phyloP scores from a whole-genome alignment of 176 grass and related monocot genomes.

The Miscanthus lutarioriparius region DNA sequence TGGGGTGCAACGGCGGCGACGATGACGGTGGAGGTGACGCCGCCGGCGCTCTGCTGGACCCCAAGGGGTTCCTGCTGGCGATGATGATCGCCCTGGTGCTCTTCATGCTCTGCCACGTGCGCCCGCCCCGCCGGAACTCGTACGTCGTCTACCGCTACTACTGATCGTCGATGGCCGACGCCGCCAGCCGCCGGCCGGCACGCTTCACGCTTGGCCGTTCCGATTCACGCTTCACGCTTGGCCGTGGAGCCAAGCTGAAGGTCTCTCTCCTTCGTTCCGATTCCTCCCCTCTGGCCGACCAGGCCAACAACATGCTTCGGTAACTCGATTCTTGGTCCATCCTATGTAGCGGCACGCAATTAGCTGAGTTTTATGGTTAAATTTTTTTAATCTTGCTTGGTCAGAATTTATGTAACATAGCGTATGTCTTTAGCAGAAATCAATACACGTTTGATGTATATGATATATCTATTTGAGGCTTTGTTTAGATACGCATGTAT shows the following conservation, averaged over 20 bases:
- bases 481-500: no score
- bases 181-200: background rate
- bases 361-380: background rate
- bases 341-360: constrained; percentile 10
- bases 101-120: constrained; percentile 59
- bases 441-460: background rate
- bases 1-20: constrained; percentile 32
- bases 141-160: constrained; percentile 54
- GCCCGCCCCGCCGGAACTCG: constrained; percentile 51
- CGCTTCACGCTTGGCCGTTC: background rate
- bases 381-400: background rate
- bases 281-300: background rate
- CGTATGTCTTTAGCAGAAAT: background rate
- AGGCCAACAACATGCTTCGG: background rate
- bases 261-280: background rate
- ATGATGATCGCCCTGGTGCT: constrained; percentile 78
- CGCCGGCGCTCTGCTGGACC: constrained; percentile 26
- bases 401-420: background rate
- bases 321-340: constrained; percentile 14
- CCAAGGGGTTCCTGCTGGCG: constrained; percentile 59
- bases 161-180: constrained; percentile 1
- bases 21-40: background rate
- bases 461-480: no score
- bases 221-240: no score
- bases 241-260: constrained; percentile 3